Conservation (phyloP, 768 basidiomycete genomes). For the Lentinus brumalis region DNA sequence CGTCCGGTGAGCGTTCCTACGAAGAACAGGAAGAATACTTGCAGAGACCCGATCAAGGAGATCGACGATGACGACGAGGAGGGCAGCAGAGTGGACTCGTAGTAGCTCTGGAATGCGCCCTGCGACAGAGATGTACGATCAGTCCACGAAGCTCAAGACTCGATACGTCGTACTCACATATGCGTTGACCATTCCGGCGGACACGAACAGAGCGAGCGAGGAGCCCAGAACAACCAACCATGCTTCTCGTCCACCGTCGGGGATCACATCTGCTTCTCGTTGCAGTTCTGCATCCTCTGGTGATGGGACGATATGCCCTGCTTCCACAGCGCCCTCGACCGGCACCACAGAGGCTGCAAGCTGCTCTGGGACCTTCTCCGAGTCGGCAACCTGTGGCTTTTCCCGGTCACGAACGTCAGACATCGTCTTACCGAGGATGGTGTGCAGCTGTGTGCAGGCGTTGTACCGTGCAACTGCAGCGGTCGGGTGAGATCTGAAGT, state of each 20-base stretch:
- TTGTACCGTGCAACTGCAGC: too few relatives aligned
- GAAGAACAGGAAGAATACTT: conserved; percentile 29
- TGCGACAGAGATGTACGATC: conserved; percentile 1
- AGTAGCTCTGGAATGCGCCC: conserved; percentile 33
- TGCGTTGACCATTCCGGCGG: conserved; percentile 24
- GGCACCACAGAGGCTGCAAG: too few relatives aligned
- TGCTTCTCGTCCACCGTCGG: conserved; percentile 30
- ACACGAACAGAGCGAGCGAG: conserved; percentile 22
- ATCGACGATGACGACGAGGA: conserved; percentile 29
- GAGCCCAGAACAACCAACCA: conserved; percentile 28
- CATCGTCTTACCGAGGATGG: too few relatives aligned
- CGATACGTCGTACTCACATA: conserved; percentile 11
- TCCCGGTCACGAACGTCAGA: too few relatives aligned
- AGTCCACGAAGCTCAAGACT: background rate
- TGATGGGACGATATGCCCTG: too few relatives aligned
- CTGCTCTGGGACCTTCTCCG: too few relatives aligned
- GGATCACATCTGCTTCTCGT: conserved; percentile 9
- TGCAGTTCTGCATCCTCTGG: background rate
- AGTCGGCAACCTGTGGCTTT: too few relatives aligned
- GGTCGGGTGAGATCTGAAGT: too few relatives aligned
- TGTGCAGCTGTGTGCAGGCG: too few relatives aligned
- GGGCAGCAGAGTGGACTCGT: conserved; percentile 25
- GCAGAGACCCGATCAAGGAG: conserved; percentile 31
- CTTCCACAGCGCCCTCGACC: too few relatives aligned
- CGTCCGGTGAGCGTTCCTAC: conserved; percentile 26